Conservation (phyloP, 352 stramenopile genomes). For the Phytophthora uliginosa region DNA sequence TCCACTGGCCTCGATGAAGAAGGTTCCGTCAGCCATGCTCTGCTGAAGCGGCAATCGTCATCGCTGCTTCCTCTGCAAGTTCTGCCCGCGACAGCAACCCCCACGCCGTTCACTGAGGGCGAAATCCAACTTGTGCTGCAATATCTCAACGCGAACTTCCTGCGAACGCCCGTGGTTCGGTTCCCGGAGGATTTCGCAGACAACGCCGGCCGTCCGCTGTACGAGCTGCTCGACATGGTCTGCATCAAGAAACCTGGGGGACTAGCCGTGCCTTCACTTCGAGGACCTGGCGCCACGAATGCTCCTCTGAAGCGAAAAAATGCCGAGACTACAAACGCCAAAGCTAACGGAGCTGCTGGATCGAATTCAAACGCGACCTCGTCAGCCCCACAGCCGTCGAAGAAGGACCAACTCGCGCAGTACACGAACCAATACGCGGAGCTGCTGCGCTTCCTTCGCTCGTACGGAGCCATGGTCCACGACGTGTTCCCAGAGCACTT, state of each 20-base stretch:
- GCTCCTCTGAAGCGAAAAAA: conserved; percentile 23
- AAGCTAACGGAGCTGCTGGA: conserved; percentile 3
- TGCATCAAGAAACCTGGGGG: conserved; percentile 86
- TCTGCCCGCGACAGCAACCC: not conserved
- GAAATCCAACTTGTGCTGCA: conserved; percentile 83
- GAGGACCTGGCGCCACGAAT: conserved; percentile 23
- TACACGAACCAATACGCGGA: conserved; percentile 84
- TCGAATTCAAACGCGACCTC: not conserved
- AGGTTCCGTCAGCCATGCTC: not conserved
- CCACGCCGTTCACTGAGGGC: conserved; percentile 33
- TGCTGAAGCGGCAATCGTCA: not conserved
- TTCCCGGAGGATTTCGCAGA: conserved; percentile 90
- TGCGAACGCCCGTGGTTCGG: conserved; percentile 61
- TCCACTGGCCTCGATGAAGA: conserved; percentile 33
- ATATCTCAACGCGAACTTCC: conserved; percentile 90
- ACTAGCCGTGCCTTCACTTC: conserved; percentile 20
- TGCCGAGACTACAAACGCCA: conserved; percentile 14
- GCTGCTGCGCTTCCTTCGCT: conserved; percentile 93
- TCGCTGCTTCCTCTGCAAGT: not conserved
- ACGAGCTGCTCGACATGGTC: conserved; percentile 93
- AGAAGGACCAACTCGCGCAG: conserved; percentile 69
- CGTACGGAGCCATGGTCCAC: conserved; percentile 93
- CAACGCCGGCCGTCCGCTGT: conserved; percentile 77
- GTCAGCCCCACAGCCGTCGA: conserved; percentile 36
- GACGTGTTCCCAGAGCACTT: conserved; percentile 87